Conservation (phyloP, 371 early-diverging fungal species). For the Mucor circinelloides region DNA sequence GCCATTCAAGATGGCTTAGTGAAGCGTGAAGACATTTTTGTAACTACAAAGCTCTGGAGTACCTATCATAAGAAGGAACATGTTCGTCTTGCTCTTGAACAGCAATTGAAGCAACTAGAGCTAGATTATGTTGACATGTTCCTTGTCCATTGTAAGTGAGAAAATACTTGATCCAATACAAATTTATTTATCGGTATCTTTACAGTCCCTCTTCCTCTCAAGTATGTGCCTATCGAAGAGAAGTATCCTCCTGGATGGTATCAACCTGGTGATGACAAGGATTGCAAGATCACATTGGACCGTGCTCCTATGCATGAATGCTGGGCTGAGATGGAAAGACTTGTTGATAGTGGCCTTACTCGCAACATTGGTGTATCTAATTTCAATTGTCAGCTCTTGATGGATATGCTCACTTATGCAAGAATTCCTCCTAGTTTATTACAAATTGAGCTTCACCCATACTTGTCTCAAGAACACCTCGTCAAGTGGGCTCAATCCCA, state of each 20-base stretch:
- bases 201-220: not conserved
- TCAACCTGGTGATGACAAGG: not conserved
- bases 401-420: slow-evolving; percentile 54
- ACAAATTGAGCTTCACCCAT: slow-evolving; percentile 74
- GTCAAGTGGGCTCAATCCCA: slow-evolving; percentile 31
- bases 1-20: slow-evolving; percentile 48
- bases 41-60: slow-evolving; percentile 75
- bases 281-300: slow-evolving; percentile 7
- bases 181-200: not conserved
- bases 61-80: slow-evolving; percentile 48
- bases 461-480: slow-evolving; percentile 59
- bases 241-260: slow-evolving; percentile 24
- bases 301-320: slow-evolving; percentile 40
- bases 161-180: not conserved
- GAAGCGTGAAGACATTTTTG: slow-evolving; percentile 60
- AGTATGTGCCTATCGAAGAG: slow-evolving; percentile 30
- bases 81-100: slow-evolving; percentile 42
- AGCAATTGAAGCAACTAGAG: slow-evolving; percentile 52
- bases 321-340: slow-evolving; percentile 36
- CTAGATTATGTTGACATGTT: slow-evolving; percentile 74
- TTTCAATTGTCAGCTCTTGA: slow-evolving; percentile 45
- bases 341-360: slow-evolving; percentile 28
- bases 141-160: slow-evolving; percentile 34
- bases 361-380: slow-evolving; percentile 61
- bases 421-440: slow-evolving; percentile 49